Evolutionary conservation across 495 filamentous ascomycete genomes (phyloP).

Genomic region (Terfezia claveryi): DNA sequence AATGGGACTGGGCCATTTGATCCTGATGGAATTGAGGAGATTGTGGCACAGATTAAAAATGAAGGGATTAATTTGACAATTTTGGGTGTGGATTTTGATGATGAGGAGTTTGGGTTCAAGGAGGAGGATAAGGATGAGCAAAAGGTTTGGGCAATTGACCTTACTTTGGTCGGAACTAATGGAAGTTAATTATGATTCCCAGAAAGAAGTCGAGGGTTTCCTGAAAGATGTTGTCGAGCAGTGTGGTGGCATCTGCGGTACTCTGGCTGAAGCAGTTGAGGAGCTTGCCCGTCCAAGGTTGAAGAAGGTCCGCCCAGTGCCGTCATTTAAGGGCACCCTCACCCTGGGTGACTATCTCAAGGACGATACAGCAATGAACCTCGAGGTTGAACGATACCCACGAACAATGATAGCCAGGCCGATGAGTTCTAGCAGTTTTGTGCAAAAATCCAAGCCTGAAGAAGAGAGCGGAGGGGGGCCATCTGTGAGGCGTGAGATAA

Average conservation of each 20-base stretch:
- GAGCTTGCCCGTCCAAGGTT: slow-evolving; percentile 45
- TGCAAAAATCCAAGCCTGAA: slow-evolving; percentile 28
- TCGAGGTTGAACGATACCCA: slow-evolving; percentile 78
- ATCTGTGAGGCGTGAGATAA: slow-evolving; percentile 18
- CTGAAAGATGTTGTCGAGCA: slow-evolving; percentile 39
- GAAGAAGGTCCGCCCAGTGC: slow-evolving; percentile 47
- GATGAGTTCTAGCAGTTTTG: slow-evolving; percentile 54
- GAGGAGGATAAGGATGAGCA: slow-evolving; percentile 62
- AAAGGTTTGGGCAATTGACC: slow-evolving; percentile 31
- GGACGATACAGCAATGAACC: slow-evolving; percentile 56
- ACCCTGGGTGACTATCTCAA: slow-evolving; percentile 54
- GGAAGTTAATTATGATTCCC: slow-evolving; percentile 5
- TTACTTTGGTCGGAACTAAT: neutral
- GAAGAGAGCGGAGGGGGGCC: slow-evolving; percentile 26
- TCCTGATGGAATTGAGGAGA: slow-evolving; percentile 38
- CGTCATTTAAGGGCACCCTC: slow-evolving; percentile 57
- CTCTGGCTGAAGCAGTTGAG: slow-evolving; percentile 64
- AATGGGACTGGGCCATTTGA: slow-evolving; percentile 54
- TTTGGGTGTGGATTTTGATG: slow-evolving; percentile 84
- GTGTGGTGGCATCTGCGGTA: slow-evolving; percentile 51
- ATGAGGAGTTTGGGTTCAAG: slow-evolving; percentile 71
- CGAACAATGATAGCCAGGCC: slow-evolving; percentile 55
- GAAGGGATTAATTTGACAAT: slow-evolving; percentile 56
- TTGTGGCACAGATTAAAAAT: slow-evolving; percentile 46
- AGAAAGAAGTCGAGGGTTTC: slow-evolving; percentile 44